phyloP scores from a whole-genome alignment of 495 filamentous ascomycete genomes.

The Tuber borchii region DNA sequence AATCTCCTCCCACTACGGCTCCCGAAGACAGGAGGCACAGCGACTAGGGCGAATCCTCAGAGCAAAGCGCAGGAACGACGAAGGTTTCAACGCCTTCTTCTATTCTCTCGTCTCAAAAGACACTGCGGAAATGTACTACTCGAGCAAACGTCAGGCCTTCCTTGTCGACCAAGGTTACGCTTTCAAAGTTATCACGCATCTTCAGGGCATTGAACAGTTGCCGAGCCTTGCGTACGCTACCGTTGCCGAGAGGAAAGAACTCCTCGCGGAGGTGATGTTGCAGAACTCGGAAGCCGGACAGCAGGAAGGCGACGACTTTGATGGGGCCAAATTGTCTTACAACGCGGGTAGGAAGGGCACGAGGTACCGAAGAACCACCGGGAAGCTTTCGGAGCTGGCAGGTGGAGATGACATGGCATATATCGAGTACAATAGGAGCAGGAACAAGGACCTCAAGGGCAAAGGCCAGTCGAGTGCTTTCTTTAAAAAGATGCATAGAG shows the following conservation, averaged over 20 bases:
- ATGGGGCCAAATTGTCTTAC: slow-evolving; percentile 43
- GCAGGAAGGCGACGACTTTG: slow-evolving; percentile 75
- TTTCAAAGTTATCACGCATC: slow-evolving; percentile 97
- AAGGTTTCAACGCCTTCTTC: slow-evolving; percentile 99
- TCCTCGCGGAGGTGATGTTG: slow-evolving; percentile 84
- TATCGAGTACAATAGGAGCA: slow-evolving; percentile 71
- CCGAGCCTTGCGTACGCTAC: slow-evolving; percentile 74
- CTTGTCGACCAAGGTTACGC: slow-evolving; percentile 97
- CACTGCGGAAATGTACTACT: slow-evolving; percentile 97
- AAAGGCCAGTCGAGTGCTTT: slow-evolving; percentile 53
- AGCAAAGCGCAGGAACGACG: slow-evolving; percentile 93
- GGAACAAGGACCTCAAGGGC: slow-evolving; percentile 75
- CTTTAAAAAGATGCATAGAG: slow-evolving; percentile 77
- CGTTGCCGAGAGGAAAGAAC: slow-evolving; percentile 73
- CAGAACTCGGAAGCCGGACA: slow-evolving; percentile 77
- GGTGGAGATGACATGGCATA: slow-evolving; percentile 97
- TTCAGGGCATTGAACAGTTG: slow-evolving; percentile 81
- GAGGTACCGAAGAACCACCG: slow-evolving; percentile 62
- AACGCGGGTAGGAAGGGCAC: slow-evolving; percentile 53
- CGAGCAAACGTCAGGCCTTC: slow-evolving; percentile 93
- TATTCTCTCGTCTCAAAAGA: slow-evolving; percentile 96
- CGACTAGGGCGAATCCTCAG: slow-evolving; percentile 89
- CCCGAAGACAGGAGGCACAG: slow-evolving; percentile 93
- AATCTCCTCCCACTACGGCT: slow-evolving; percentile 96
- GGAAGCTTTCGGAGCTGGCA: slow-evolving; percentile 72